phyloP scores from a whole-genome alignment of 805 yeast genomes.

The Candida vartiovaarae region DNA sequence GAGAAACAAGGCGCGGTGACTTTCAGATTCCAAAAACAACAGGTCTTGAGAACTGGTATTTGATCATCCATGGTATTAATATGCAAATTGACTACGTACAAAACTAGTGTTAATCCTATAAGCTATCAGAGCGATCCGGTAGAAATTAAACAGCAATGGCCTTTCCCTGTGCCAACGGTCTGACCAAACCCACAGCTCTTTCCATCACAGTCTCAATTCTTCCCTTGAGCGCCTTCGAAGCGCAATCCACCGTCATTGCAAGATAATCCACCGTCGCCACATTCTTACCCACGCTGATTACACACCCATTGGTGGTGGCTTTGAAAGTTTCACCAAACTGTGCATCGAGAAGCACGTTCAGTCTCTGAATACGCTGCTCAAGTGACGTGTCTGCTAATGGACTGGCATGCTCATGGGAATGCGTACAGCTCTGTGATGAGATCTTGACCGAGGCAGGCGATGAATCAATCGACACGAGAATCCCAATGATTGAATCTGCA shows the following conservation, averaged over 20 bases:
- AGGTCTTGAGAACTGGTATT: conserved; percentile 48
- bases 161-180: conserved; percentile 59
- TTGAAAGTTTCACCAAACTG: conserved; percentile 82
- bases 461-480: conserved; percentile 84
- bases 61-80: conserved; percentile 1
- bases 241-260: conserved; percentile 62
- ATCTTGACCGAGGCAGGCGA: conserved; percentile 92
- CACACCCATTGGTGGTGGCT: conserved; percentile 40
- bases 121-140: too few relatives aligned
- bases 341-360: conserved; percentile 58
- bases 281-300: conserved; percentile 65
- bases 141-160: neutral
- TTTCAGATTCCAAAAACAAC: conserved; percentile 80
- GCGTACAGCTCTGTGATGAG: conserved; percentile 54
- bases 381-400: conserved; percentile 29
- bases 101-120: neutral
- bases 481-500: conserved; percentile 91
- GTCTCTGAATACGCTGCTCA: conserved; percentile 40
- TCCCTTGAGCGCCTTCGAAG: conserved; percentile 68
- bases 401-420: conserved; percentile 26
- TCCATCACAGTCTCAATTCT: conserved; percentile 76
- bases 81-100: neutral
- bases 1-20: conserved; percentile 86
- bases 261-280: conserved; percentile 64
- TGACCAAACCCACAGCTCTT: conserved; percentile 73